phyloP scores from a whole-genome alignment of 1,284 basidiomycete genomes.

The Boletus mariae region DNA sequence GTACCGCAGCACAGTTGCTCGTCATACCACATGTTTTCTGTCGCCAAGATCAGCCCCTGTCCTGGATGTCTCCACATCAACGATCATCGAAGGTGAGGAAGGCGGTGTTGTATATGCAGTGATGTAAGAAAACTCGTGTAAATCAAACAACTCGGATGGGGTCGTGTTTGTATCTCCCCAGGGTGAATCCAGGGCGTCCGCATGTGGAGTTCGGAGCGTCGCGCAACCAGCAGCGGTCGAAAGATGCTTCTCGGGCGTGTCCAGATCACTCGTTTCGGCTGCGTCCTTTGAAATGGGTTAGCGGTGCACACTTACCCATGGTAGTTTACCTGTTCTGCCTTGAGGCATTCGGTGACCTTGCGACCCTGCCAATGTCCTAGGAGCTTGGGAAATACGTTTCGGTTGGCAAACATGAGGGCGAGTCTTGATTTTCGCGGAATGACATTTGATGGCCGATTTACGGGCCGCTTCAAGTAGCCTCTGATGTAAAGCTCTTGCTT shows the following conservation, averaged over 20 bases:
- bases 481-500: constrained; percentile 30
- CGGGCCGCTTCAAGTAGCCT: constrained; percentile 27
- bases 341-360: constrained; percentile 11
- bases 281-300: constrained; percentile 8
- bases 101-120: constrained; percentile 32
- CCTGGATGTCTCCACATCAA: constrained; percentile 9
- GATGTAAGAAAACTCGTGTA: constrained; percentile 33
- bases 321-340: constrained; percentile 13
- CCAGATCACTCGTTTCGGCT: not conserved
- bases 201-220: constrained; percentile 8
- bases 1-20: constrained; percentile 2
- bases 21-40: constrained; percentile 15
- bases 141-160: constrained; percentile 23
- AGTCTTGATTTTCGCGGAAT: constrained; percentile 3
- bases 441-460: constrained; percentile 7
- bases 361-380: constrained; percentile 22
- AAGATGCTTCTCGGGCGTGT: not conserved
- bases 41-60: constrained; percentile 10
- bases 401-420: not conserved
- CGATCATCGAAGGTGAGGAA: constrained; percentile 24
- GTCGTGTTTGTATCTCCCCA: constrained; percentile 10
- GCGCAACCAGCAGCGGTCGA: constrained; percentile 9
- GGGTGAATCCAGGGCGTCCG: constrained; percentile 13
- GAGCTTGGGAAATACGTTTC: constrained; percentile 10
- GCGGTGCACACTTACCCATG: not conserved